Percentiles rank a stretch among this genome's conserved stretches.
These are phyloP conservation scores for Oryza glumipatula DNA, from an alignment of 176 grass and related monocot genomes.

Conservation along the genomic window DNA sequence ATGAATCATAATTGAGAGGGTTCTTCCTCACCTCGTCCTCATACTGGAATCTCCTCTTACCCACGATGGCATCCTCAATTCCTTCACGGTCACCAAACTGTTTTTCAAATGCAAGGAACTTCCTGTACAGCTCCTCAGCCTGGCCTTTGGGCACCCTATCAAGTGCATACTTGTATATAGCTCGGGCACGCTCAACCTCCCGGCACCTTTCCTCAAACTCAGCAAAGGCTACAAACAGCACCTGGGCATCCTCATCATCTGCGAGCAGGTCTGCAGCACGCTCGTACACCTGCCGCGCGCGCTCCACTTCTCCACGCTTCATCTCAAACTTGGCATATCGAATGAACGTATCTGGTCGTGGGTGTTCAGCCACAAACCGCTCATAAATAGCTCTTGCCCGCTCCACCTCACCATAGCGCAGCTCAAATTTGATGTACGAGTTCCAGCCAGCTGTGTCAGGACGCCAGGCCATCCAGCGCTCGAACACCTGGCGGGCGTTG, in stretches of 20 bases:
- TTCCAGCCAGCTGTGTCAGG: slow-evolving; percentile 53
- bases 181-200: slow-evolving; percentile 65
- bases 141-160: slow-evolving; percentile 70
- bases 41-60: slow-evolving; percentile 69
- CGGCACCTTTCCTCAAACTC: slow-evolving; percentile 69
- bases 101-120: slow-evolving; percentile 82
- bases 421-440: background rate
- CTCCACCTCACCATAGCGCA: background rate
- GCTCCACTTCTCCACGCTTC: background rate
- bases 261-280: background rate
- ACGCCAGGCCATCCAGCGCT: slow-evolving; percentile 65
- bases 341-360: background rate
- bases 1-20: slow-evolving; percentile 82
- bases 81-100: slow-evolving; percentile 65
- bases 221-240: background rate
- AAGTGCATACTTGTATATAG: slow-evolving; percentile 73
- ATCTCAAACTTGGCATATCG: background rate
- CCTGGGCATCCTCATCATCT: background rate
- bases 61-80: slow-evolving; percentile 76
- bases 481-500: slow-evolving; percentile 59
- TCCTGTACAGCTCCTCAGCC: slow-evolving; percentile 79
- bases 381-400: background rate
- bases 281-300: background rate
- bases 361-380: background rate
- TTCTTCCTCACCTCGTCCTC: slow-evolving; percentile 93